phyloP scores from a whole-genome alignment of 192 early-diverging fungal species.

The Phycomyces nitens region DNA sequence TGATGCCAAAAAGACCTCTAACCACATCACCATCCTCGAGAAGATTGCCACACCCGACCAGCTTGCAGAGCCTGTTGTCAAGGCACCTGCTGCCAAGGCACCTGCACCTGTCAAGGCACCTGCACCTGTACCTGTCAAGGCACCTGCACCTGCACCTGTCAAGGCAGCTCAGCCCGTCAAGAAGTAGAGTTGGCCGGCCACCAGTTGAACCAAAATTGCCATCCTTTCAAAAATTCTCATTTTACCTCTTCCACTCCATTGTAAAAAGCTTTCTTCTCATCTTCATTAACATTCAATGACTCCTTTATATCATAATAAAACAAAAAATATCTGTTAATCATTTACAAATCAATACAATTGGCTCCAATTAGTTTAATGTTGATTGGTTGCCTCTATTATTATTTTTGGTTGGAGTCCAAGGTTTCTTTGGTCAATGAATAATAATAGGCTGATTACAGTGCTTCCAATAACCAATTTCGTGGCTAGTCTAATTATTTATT shows the following conservation, averaged over 20 bases:
- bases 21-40: constrained; percentile 49
- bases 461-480: too few relatives aligned
- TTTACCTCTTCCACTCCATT: not conserved
- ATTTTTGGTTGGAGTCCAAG: too few relatives aligned
- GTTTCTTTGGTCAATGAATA: too few relatives aligned
- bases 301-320: constrained; percentile 1
- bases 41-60: constrained; percentile 49
- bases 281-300: not conserved
- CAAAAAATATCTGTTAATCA: too few relatives aligned
- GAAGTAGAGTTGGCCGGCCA: not conserved
- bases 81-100: not conserved
- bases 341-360: too few relatives aligned
- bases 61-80: constrained; percentile 26
- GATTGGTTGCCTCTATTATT: too few relatives aligned
- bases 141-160: not conserved
- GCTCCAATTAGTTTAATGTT: too few relatives aligned
- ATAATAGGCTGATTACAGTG: too few relatives aligned
- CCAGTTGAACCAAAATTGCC: too few relatives aligned
- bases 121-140: not conserved
- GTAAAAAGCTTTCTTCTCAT: not conserved
- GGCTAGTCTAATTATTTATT: too few relatives aligned
- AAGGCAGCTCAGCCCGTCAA: not conserved
- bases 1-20: constrained; percentile 57
- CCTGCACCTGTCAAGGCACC: not conserved
- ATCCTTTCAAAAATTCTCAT: too few relatives aligned